These are phyloP conservation scores for Coniochaeta pulveracea DNA, from an alignment of 2,329 filamentous ascomycete species.

Conservation along the genomic window DNA sequence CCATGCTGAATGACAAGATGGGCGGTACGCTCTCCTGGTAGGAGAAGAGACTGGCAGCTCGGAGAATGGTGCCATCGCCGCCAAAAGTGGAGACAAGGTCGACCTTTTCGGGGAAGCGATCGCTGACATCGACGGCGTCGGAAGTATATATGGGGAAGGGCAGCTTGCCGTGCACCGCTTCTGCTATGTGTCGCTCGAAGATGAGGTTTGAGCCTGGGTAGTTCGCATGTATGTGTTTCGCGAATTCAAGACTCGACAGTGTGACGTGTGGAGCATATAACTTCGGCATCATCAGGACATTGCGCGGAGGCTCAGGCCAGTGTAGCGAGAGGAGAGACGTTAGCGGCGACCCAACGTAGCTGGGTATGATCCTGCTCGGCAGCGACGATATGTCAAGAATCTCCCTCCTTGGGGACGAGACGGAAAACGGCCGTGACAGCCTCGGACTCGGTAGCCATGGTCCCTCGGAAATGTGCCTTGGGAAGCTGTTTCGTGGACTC, in stretches of 20 bases:
- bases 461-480: too few species aligned
- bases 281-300: constrained; percentile 48
- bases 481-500: too few species aligned
- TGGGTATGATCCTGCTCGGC: constrained; percentile 46
- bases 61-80: constrained; percentile 83
- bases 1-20: constrained; percentile 92
- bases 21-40: constrained; percentile 74
- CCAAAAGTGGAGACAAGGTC: constrained; percentile 86
- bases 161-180: constrained; percentile 57
- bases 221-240: constrained; percentile 63
- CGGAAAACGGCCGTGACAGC: constrained; percentile 32
- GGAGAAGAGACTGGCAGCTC: constrained; percentile 78
- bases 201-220: constrained; percentile 76
- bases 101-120: constrained; percentile 62
- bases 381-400: constrained; percentile 39
- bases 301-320: constrained; percentile 42
- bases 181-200: constrained; percentile 67
- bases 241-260: constrained; percentile 40
- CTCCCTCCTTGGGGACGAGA: constrained; percentile 29
- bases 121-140: constrained; percentile 26
- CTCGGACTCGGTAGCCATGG: neutral
- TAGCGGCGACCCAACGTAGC: constrained; percentile 47
- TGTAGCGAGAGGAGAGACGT: constrained; percentile 44
- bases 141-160: constrained; percentile 63
- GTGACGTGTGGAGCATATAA: constrained; percentile 42